phyloP scores from a whole-genome alignment of 2,329 filamentous ascomycete species.

The Domatiomyces catenatus region DNA sequence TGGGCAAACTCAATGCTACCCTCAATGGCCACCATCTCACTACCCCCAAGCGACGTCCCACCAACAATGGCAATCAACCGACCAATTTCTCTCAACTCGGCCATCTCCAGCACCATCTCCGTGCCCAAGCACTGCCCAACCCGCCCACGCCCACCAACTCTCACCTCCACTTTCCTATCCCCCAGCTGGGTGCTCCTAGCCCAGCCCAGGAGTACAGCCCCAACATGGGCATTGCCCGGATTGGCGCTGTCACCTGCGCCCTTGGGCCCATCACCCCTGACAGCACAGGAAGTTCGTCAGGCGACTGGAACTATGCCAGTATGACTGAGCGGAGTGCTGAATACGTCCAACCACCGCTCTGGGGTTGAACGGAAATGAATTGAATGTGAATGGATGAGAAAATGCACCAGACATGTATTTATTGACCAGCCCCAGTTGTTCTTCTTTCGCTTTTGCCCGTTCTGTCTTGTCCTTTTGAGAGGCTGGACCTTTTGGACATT shows the following conservation, averaged over 20 bases:
- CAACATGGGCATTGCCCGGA: constrained; percentile 3
- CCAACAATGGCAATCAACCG: neutral
- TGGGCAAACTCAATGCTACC: constrained; percentile 31
- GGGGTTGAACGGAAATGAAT: constrained; percentile 15
- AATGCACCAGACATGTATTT: neutral
- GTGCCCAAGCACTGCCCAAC: neutral
- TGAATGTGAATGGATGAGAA: neutral
- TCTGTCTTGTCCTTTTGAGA: no score
- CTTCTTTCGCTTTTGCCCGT: no score
- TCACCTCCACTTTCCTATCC: constrained; percentile 5
- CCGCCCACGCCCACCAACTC: constrained; percentile 1
- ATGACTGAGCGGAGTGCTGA: constrained; percentile 32
- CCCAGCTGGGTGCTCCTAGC: neutral
- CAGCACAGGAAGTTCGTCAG: constrained; percentile 24
- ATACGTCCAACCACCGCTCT: constrained; percentile 33
- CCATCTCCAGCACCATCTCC: neutral
- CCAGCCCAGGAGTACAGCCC: constrained; percentile 4
- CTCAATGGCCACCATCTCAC: constrained; percentile 18
- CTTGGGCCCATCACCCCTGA: constrained; percentile 30
- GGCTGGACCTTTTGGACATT: no score
- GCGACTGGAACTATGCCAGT: constrained; percentile 32
- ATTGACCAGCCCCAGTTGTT: neutral
- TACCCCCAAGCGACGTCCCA: constrained; percentile 6
- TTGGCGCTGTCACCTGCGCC: neutral
- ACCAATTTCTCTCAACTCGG: neutral